Percentiles rank a stretch among this genome's conserved stretches.
phyloP scores from a whole-genome alignment of 169 alveolate genomes.

The Amoebophrya sp. region DNA sequence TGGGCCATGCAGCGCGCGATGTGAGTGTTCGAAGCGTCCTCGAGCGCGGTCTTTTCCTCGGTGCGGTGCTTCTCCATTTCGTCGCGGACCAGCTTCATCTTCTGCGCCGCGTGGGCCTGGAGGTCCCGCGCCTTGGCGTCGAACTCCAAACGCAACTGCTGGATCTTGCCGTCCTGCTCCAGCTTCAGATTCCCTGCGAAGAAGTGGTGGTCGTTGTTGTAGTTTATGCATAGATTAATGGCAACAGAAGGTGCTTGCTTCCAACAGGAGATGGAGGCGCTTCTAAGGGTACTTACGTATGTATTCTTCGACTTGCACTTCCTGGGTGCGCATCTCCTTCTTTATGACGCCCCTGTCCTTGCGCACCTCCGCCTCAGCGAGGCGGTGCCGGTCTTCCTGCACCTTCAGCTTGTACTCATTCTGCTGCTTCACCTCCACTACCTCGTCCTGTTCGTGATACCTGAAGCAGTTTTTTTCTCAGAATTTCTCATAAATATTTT shows the following conservation, averaged over 20 bases:
- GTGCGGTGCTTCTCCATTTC: slow-evolving; percentile 17
- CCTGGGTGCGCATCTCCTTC: neutral
- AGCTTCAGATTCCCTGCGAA: slow-evolving; percentile 28
- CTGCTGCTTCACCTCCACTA: slow-evolving; percentile 30
- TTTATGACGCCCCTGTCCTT: slow-evolving; percentile 3
- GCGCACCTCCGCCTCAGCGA: slow-evolving; percentile 28
- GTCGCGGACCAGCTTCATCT: slow-evolving; percentile 25
- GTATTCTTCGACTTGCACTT: neutral
- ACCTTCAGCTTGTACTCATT: slow-evolving; percentile 27
- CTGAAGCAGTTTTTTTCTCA: neutral
- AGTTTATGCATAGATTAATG: too few species aligned
- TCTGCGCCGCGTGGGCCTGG: slow-evolving; percentile 27
- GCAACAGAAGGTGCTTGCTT: too few species aligned
- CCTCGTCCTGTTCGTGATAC: slow-evolving; percentile 33
- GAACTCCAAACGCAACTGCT: slow-evolving; percentile 19
- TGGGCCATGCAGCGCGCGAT: slow-evolving; percentile 16
- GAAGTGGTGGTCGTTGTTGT: slow-evolving; percentile 27
- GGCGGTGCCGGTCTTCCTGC: slow-evolving; percentile 32
- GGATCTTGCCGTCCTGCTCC: slow-evolving; percentile 29
- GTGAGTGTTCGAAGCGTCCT: neutral
- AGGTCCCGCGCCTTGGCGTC: slow-evolving; percentile 31
- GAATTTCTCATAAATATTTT: too few species aligned
- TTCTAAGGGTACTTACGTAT: too few species aligned
- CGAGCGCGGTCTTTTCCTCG: neutral
- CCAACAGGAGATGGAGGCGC: too few species aligned